Percentiles rank a stretch among this genome's conserved stretches.
Conservation (phyloP, 495 filamentous ascomycete species). For the Hamigera avellanea region DNA sequence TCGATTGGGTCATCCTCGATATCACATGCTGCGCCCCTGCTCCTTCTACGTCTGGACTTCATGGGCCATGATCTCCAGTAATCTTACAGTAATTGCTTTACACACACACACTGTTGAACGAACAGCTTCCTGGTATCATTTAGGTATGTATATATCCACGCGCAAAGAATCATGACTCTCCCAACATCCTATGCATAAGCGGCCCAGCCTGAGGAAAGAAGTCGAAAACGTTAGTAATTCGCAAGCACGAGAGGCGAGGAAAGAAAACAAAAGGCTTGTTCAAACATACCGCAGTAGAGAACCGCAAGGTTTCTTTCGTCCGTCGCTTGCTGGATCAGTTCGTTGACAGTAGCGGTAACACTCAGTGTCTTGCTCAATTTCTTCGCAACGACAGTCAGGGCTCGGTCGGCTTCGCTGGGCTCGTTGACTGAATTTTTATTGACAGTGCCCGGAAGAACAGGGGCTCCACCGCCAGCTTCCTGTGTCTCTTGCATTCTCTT, state of each 20-base stretch:
- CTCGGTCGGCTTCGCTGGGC: slow-evolving; percentile 83
- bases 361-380: slow-evolving; percentile 90
- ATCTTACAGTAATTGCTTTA: too few species aligned
- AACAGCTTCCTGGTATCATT: too few species aligned
- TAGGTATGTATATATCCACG: too few species aligned
- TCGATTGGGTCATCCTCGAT: too few species aligned
- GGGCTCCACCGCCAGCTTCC: slow-evolving; percentile 34
- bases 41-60: too few species aligned
- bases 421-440: slow-evolving; percentile 50
- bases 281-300: slow-evolving; percentile 68
- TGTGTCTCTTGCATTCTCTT: slow-evolving; percentile 60
- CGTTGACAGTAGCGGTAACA: slow-evolving; percentile 89
- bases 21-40: too few species aligned
- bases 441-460: slow-evolving; percentile 17
- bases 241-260: background rate
- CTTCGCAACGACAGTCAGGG: slow-evolving; percentile 83
- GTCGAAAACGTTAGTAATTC: slow-evolving; percentile 7
- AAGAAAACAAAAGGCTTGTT: background rate
- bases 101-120: too few species aligned
- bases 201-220: slow-evolving; percentile 42
- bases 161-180: too few species aligned
- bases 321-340: slow-evolving; percentile 88
- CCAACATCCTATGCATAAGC: slow-evolving; percentile 42
- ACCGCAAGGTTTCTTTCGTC: slow-evolving; percentile 90
- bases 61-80: too few species aligned